phyloP scores from a whole-genome alignment of 2,329 filamentous ascomycete genomes.

The Clonostachys rosea region DNA sequence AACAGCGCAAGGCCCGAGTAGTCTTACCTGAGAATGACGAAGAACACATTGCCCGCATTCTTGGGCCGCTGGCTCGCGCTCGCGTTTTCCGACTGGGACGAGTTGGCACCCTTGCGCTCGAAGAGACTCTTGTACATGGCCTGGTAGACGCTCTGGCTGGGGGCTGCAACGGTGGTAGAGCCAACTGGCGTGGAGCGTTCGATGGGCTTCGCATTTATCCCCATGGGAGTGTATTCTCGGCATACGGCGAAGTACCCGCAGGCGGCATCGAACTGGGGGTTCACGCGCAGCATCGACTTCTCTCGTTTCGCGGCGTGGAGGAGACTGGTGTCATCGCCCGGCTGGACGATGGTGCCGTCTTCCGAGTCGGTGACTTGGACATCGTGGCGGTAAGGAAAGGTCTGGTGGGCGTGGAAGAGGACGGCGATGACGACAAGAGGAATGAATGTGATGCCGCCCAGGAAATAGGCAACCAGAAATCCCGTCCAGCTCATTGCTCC shows the following conservation, averaged over 20 bases:
- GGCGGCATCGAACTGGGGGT: constrained; percentile 68
- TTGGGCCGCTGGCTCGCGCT: constrained; percentile 48
- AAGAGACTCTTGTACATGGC: constrained; percentile 97
- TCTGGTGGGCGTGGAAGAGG: constrained; percentile 63
- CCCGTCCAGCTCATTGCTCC: constrained; percentile 42
- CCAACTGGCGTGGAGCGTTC: constrained; percentile 80
- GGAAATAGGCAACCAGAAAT: constrained; percentile 72
- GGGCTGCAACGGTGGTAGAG: constrained; percentile 65
- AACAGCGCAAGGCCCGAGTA: constrained; percentile 2
- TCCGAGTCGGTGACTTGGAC: constrained; percentile 7
- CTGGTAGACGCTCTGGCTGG: constrained; percentile 94
- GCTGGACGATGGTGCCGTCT: constrained; percentile 41
- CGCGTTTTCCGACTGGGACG: constrained; percentile 32
- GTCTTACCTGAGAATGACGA: constrained; percentile 76
- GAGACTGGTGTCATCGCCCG: constrained; percentile 59
- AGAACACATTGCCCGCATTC: constrained; percentile 83
- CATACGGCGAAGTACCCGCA: constrained; percentile 95
- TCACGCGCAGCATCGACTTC: constrained; percentile 48
- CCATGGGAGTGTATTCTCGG: constrained; percentile 85
- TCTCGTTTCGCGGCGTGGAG: constrained; percentile 60
- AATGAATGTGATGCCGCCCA: constrained; percentile 85
- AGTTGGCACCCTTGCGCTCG: constrained; percentile 59
- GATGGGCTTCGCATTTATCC: constrained; percentile 87
- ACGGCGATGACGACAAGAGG: constrained; percentile 62
- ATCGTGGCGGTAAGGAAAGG: constrained; percentile 47